Conservation (phyloP, 306 rosid species). For the Calophaca sinica region DNA sequence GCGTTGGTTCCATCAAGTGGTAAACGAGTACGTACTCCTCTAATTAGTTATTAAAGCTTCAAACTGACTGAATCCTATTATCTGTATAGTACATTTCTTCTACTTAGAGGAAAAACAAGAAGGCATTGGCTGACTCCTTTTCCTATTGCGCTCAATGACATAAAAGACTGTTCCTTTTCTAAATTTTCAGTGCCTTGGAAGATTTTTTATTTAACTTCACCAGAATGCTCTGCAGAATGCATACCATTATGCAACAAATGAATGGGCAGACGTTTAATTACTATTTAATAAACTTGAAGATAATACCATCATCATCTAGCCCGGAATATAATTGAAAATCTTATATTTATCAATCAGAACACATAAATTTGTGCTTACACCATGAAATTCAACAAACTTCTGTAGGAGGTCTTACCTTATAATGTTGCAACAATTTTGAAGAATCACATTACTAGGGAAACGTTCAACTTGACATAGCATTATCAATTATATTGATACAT, state of each 20-base stretch:
- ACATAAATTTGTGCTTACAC: constrained; percentile 1
- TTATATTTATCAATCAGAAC: constrained; percentile 4
- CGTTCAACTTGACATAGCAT: constrained; percentile 2
- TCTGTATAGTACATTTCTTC: not conserved
- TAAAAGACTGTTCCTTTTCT: not conserved
- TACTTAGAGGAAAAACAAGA: not conserved
- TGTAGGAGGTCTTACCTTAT: not conserved
- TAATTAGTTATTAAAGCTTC: constrained; percentile 33
- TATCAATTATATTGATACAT: not conserved
- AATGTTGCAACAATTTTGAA: constrained; percentile 4
- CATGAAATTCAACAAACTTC: constrained; percentile 11
- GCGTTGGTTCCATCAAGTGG: constrained; percentile 91
- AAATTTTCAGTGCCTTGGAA: not conserved
- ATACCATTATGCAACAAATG: not conserved
- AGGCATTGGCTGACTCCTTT: constrained; percentile 22
- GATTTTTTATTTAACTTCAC: not conserved
- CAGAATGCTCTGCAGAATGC: not conserved
- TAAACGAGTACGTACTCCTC: constrained; percentile 64
- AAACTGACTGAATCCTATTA: not conserved
- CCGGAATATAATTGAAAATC: not conserved
- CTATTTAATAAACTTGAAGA: constrained; percentile 11
- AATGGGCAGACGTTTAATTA: not conserved
- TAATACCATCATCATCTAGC: constrained; percentile 3
- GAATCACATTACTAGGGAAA: not conserved
- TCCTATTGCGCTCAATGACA: not conserved